These are phyloP conservation scores for Barnettozyma sucrosica DNA, from an alignment of 805 yeast species.

Conservation along the genomic window DNA sequence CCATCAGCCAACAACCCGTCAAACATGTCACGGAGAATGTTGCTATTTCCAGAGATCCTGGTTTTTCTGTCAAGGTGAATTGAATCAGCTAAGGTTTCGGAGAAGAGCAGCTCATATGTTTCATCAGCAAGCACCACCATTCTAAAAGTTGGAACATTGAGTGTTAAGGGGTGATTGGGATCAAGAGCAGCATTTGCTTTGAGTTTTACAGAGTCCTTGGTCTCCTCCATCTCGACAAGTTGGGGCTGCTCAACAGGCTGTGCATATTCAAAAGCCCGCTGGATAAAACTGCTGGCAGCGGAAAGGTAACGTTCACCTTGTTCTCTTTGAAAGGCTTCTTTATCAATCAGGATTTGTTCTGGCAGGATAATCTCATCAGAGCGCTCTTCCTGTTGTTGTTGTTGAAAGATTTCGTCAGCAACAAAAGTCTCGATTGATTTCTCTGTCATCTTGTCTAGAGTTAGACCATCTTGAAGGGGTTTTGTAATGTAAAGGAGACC, in stretches of 20 bases:
- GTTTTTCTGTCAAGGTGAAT: constrained; percentile 59
- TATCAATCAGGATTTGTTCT: constrained; percentile 54
- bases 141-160: constrained; percentile 82
- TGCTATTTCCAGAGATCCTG: constrained; percentile 37
- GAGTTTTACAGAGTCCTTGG: constrained; percentile 20
- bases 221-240: constrained; percentile 38
- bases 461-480: constrained; percentile 74
- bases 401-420: constrained; percentile 50
- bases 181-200: constrained; percentile 77
- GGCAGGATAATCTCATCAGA: constrained; percentile 46
- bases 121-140: constrained; percentile 95
- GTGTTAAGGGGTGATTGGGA: constrained; percentile 67
- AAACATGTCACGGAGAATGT: constrained; percentile 77
- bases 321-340: constrained; percentile 51
- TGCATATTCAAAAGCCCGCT: constrained; percentile 86
- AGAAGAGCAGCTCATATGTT: constrained; percentile 80
- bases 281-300: constrained; percentile 82
- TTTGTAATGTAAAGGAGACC: constrained; percentile 76
- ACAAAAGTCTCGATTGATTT: constrained; percentile 58
- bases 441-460: constrained; percentile 61
- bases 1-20: constrained; percentile 92
- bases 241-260: constrained; percentile 52
- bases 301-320: constrained; percentile 78
- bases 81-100: constrained; percentile 58
- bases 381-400: constrained; percentile 26